Conservation (phyloP, 2,329 filamentous ascomycete species). For the Ceratocystis variospora region DNA sequence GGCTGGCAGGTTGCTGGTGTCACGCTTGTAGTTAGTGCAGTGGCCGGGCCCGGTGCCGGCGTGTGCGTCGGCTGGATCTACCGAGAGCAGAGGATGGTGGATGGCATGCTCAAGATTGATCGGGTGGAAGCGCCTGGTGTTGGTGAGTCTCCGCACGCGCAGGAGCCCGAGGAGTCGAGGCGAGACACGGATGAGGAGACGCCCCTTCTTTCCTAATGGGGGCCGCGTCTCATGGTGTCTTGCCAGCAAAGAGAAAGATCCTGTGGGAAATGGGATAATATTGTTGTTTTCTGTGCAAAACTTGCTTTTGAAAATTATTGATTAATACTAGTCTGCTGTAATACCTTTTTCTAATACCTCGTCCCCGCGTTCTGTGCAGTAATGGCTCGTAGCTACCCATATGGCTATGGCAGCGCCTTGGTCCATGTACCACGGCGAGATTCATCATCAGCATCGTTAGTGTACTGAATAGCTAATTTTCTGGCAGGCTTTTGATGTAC, state of each 20-base stretch:
- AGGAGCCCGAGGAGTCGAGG: background rate
- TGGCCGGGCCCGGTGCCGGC: slow-evolving; percentile 30
- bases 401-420: too few relatives aligned
- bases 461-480: background rate
- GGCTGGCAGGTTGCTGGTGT: slow-evolving; percentile 31
- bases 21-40: slow-evolving; percentile 24
- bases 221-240: background rate
- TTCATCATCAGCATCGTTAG: too few relatives aligned
- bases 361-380: too few relatives aligned
- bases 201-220: slow-evolving; percentile 24
- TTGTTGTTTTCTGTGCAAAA: background rate
- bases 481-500: background rate
- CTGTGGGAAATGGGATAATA: background rate
- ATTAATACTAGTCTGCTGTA: background rate
- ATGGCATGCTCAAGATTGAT: background rate
- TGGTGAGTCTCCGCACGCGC: background rate
- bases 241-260: background rate
- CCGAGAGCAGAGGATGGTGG: slow-evolving; percentile 24
- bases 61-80: slow-evolving; percentile 30
- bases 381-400: too few relatives aligned
- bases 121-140: background rate
- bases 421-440: too few relatives aligned
- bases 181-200: slow-evolving; percentile 25
- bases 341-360: background rate
- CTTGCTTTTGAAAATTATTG: background rate